Percentiles rank a stretch among this genome's conserved stretches.
phyloP scores from a whole-genome alignment of 257 asterid species.

The Marsdenia floribunda region DNA sequence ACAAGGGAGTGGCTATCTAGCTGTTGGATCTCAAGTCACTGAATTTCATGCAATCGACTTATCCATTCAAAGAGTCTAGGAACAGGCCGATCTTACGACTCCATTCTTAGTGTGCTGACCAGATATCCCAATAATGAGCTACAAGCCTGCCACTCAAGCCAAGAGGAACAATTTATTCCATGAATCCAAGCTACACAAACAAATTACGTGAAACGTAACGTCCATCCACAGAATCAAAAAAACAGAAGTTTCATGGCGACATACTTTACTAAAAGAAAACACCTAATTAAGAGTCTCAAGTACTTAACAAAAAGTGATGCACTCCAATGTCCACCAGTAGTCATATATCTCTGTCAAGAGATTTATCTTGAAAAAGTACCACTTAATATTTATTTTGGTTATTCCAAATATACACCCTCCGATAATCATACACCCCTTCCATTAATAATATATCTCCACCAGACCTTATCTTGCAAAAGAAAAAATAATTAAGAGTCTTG shows the following conservation, averaged over 20 bases:
- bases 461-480: slow-evolving; percentile 8
- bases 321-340: slow-evolving; percentile 5
- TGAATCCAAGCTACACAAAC: background rate
- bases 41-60: too few species aligned
- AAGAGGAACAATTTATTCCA: background rate
- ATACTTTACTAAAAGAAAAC: background rate
- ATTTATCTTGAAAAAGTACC: slow-evolving; percentile 2
- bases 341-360: background rate
- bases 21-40: too few species aligned
- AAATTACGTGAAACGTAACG: background rate
- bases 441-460: background rate
- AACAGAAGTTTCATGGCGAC: background rate
- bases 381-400: slow-evolving; percentile 58
- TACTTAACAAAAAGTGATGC: background rate
- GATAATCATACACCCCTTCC: slow-evolving; percentile 13
- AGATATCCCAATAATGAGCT: too few species aligned
- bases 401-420: slow-evolving; percentile 41
- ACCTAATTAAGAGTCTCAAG: too few species aligned
- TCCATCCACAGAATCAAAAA: background rate
- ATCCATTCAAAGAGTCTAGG: too few species aligned
- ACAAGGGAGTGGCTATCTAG: too few species aligned
- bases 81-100: too few species aligned
- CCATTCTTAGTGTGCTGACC: too few species aligned
- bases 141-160: background rate
- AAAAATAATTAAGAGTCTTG: slow-evolving; percentile 54